These are phyloP conservation scores for Peribolospora baueri DNA, from an alignment of 768 basidiomycete species.

Conservation along the genomic window DNA sequence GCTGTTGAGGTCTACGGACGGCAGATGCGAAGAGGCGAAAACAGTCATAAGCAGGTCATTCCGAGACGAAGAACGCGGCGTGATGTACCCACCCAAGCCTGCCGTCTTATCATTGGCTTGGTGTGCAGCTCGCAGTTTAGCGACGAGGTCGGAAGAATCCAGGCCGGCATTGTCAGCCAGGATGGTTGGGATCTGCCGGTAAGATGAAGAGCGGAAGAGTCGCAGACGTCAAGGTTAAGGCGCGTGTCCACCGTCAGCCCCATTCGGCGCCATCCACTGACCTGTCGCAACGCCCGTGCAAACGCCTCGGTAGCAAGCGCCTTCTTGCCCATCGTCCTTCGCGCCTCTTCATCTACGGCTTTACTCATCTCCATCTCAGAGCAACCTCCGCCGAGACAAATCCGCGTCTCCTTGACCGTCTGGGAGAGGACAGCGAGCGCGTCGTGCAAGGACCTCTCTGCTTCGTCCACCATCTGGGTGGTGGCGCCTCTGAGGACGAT, in stretches of 20 bases:
- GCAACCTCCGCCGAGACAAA: conserved; percentile 87
- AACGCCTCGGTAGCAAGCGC: conserved; percentile 88
- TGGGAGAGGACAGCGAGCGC: conserved; percentile 92
- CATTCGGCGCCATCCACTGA: conserved; percentile 5
- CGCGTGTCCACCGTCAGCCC: too few species aligned
- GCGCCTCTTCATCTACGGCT: conserved; percentile 68
- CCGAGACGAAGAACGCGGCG: neutral
- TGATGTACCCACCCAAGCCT: conserved; percentile 43
- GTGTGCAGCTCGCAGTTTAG: conserved; percentile 72
- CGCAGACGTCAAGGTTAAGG: too few species aligned
- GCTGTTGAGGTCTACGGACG: conserved; percentile 50
- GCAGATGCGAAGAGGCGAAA: neutral
- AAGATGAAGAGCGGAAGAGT: neutral
- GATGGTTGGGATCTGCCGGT: conserved; percentile 60
- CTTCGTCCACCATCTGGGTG: conserved; percentile 96
- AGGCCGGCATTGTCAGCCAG: conserved; percentile 94
- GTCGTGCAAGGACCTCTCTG: conserved; percentile 89
- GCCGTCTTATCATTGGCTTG: conserved; percentile 67
- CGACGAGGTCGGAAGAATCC: conserved; percentile 86
- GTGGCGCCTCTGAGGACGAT: conserved; percentile 94
- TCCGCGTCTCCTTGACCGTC: conserved; percentile 86
- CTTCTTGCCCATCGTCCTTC: conserved; percentile 74
- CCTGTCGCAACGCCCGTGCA: conserved; percentile 51
- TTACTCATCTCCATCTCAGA: conserved; percentile 96
- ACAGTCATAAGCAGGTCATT: too few species aligned